Evolutionary conservation across 441 rosid genomes (phyloP), one percentile per base, ranked within the genome.

Genomic region (Sinapis alba): DNA sequence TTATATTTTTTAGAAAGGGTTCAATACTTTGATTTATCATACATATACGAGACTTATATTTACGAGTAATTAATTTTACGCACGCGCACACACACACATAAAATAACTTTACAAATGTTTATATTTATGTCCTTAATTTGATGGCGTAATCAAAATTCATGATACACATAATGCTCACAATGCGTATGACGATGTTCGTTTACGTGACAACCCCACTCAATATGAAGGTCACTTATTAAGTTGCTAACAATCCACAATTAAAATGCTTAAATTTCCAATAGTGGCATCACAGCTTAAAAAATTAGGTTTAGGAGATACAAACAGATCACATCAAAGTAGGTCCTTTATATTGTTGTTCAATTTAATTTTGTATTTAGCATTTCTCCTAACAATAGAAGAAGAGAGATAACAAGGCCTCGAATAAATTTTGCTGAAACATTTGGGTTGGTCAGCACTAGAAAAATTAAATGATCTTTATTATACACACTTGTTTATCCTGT

Each of bases 201-300:
- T 43, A 65, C 80, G 80, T 77, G 72, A 65, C 72, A 77, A 13
- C 34, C 68, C 80, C 76, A 77, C 80, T 77, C 57, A 77, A 18
- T 26, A 58, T 24, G 72, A 64, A 57, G 41, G 54, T 47, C 75
- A 70, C 80, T 76, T 20, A n/a, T 28, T 30, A 28, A 43, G 62
- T 70, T 16, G 54, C 65, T 73, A 54, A 69, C 28, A 34, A 41
- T 69, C 61, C 68, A 57, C 75, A 76, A 6, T 38, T 68, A 53
- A 24, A 38, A 28, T 28, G 60, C 41, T 63, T 41, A 63, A 68
- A 41, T 62, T 62, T 27, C 16, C 8, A 56, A 19, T 63, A 63
- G 28, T 69, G 79, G 71, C 50, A 54, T 20, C 20, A 34, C 54
- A 27, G 58, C 6, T 1, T 24, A 2, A 16, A 16, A 68, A 62